A percentile compares a stretch with the other conserved stretches of the same genome.
phyloP scores from a whole-genome alignment of 192 early-diverging fungal genomes.

The Coemansia sp. region DNA sequence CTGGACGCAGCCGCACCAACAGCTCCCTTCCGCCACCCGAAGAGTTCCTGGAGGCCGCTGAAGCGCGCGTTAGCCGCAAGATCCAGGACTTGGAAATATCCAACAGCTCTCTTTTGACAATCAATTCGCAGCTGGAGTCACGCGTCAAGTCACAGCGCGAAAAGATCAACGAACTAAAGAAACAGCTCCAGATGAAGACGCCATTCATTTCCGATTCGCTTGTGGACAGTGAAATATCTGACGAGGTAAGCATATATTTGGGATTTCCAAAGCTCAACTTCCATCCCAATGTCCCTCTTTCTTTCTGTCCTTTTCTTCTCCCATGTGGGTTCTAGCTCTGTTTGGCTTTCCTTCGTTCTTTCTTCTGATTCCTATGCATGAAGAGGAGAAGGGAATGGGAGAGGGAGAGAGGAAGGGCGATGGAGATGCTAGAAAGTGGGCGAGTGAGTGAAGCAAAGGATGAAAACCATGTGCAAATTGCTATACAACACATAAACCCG shows the following conservation, averaged over 20 bases:
- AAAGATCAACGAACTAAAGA: constrained; percentile 46
- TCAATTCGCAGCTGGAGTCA: constrained; percentile 51
- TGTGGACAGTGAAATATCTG: constrained; percentile 33
- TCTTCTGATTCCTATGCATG: neutral
- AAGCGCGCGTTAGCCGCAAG: constrained; percentile 54
- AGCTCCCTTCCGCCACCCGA: constrained; percentile 39
- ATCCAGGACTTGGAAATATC: constrained; percentile 56
- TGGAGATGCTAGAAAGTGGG: neutral
- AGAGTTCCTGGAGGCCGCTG: constrained; percentile 49
- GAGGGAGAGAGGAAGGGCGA: too few relatives aligned
- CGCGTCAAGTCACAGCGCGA: constrained; percentile 49
- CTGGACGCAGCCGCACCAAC: constrained; percentile 42
- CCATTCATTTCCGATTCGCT: constrained; percentile 25
- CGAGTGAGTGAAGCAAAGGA: neutral
- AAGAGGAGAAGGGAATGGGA: neutral
- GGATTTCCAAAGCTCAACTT: neutral
- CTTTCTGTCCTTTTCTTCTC: neutral
- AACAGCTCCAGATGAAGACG: constrained; percentile 38
- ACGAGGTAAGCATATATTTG: constrained; percentile 48
- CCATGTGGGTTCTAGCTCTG: neutral
- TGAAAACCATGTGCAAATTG: constrained; percentile 4
- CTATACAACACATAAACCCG: constrained; percentile 18
- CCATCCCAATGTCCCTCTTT: neutral
- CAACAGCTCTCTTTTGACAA: constrained; percentile 50
- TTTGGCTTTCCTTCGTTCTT: neutral